Conservation (phyloP, 2,329 filamentous ascomycete genomes). For the Ophiostoma ulmi region DNA sequence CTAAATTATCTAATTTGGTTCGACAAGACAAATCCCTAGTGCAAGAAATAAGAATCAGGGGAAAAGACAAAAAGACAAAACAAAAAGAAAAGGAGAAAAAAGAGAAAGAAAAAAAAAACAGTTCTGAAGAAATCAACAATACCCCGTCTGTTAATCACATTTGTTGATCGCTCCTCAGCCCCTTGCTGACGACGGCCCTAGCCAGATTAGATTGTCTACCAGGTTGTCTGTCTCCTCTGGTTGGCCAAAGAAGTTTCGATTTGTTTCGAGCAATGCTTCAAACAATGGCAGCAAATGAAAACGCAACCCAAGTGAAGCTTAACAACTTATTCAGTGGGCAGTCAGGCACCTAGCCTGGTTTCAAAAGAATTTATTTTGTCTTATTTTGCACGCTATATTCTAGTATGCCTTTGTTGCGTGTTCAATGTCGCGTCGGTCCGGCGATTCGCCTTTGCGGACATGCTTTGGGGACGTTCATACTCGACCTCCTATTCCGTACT, state of each 20-base stretch:
- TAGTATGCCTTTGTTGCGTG: not conserved
- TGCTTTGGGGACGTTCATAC: not conserved
- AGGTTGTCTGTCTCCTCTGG: not conserved
- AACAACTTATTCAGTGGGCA: slow-evolving; percentile 2
- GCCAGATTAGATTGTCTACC: not conserved
- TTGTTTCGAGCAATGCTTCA: not conserved
- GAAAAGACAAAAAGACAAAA: not conserved
- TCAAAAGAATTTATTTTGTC: not conserved
- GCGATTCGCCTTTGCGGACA: not conserved
- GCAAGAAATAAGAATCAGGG: not conserved
- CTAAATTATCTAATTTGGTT: not conserved
- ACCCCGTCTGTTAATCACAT: too few species aligned
- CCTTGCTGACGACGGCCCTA: not conserved
- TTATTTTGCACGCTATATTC: not conserved
- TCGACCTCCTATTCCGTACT: not conserved
- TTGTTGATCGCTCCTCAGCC: not conserved
- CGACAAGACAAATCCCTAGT: not conserved
- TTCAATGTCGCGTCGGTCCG: not conserved
- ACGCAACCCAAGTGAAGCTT: not conserved
- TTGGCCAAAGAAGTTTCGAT: not conserved
- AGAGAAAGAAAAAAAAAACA: not conserved
- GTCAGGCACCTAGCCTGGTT: not conserved
- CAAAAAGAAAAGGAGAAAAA: not conserved
- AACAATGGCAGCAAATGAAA: not conserved
- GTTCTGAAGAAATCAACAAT: too few species aligned